phyloP scores from a whole-genome alignment of 2,329 filamentous ascomycete genomes.

The Aspergillus sp. region DNA sequence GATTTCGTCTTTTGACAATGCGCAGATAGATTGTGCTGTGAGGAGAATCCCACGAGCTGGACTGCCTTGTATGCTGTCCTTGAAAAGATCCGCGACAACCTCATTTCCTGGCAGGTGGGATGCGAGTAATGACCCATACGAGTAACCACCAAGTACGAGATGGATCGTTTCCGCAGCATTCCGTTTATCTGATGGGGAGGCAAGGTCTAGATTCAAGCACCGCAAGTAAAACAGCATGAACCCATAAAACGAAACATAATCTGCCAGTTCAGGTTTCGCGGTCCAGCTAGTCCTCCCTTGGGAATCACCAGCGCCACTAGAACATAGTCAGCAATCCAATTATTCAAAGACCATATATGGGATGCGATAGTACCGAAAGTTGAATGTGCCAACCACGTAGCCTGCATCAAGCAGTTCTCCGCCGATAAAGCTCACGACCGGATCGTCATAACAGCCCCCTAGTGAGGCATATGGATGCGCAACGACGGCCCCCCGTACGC shows the following conservation, averaged over 20 bases:
- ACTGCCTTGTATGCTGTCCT: slow-evolving; percentile 53
- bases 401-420: slow-evolving; percentile 66
- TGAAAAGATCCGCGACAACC: slow-evolving; percentile 62
- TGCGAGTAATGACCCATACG: slow-evolving; percentile 83
- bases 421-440: slow-evolving; percentile 67
- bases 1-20: slow-evolving; percentile 57
- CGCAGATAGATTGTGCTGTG: slow-evolving; percentile 67
- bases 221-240: slow-evolving; percentile 76
- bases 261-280: slow-evolving; percentile 72
- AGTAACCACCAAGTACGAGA: slow-evolving; percentile 75
- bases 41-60: slow-evolving; percentile 68
- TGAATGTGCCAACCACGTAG: slow-evolving; percentile 82
- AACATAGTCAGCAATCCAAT: slow-evolving; percentile 13
- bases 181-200: background rate
- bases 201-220: slow-evolving; percentile 45
- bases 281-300: slow-evolving; percentile 85
- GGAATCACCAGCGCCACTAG: slow-evolving; percentile 73
- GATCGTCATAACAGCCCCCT: slow-evolving; percentile 82
- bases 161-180: slow-evolving; percentile 18
- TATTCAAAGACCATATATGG: background rate
- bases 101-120: slow-evolving; percentile 64
- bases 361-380: slow-evolving; percentile 67
- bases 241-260: slow-evolving; percentile 80
- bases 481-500: slow-evolving; percentile 61
- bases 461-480: slow-evolving; percentile 90